Evolutionary conservation across 768 basidiomycete genomes (phyloP).

Genomic region (Leccinum incarnatum): DNA sequence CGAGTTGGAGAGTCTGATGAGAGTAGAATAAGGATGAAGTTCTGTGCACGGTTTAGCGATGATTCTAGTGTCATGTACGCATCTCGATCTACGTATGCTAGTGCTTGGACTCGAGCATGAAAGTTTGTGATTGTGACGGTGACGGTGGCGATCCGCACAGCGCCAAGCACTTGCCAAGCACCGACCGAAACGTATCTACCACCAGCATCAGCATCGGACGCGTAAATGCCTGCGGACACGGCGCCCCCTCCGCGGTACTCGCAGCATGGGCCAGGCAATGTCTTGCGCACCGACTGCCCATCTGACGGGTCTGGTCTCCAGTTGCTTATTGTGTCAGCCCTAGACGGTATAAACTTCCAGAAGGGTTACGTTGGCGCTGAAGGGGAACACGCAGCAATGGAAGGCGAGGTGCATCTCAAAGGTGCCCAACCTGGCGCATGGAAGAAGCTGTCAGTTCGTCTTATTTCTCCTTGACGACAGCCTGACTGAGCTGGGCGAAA

Average conservation of each 20-base stretch:
- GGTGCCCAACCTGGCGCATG: conserved; percentile 56
- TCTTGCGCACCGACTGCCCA: conserved; percentile 16
- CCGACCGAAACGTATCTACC: background rate
- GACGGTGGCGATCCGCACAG: conserved; percentile 12
- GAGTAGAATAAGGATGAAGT: conserved; percentile 54
- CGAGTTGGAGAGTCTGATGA: conserved; percentile 75
- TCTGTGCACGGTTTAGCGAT: background rate
- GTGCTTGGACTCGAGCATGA: background rate
- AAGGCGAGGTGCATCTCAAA: conserved; percentile 87
- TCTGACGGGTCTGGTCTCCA: conserved; percentile 44
- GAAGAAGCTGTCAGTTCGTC: conserved; percentile 63
- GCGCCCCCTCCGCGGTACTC: conserved; percentile 63
- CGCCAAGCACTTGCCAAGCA: background rate
- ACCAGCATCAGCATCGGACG: conserved; percentile 3
- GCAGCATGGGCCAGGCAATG: conserved; percentile 38
- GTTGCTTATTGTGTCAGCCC: conserved; percentile 70
- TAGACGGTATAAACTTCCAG: conserved; percentile 75
- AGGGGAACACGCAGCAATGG: conserved; percentile 77
- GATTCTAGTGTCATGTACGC: conserved; percentile 10
- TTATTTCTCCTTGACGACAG: conserved; percentile 11
- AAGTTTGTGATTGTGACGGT: background rate
- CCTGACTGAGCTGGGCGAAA: conserved; percentile 29
- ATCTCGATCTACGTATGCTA: conserved; percentile 1
- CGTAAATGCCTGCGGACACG: conserved; percentile 36
- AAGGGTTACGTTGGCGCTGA: conserved; percentile 84